phyloP scores from a whole-genome alignment of 2,329 filamentous ascomycete genomes.

The Ophiostoma sp. region DNA sequence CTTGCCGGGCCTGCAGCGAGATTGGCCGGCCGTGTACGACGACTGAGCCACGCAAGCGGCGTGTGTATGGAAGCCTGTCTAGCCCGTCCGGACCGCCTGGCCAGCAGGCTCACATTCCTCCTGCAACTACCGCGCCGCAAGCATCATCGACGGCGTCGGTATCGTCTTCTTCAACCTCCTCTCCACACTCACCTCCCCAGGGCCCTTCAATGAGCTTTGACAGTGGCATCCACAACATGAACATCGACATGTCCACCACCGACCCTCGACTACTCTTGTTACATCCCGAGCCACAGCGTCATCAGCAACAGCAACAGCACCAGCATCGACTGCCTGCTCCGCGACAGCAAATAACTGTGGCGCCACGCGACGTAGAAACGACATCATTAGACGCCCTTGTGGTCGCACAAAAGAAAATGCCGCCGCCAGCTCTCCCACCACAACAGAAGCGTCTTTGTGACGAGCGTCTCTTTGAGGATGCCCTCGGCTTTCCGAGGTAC shows the following conservation, averaged over 20 bases:
- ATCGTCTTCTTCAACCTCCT: background rate
- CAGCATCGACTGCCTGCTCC: background rate
- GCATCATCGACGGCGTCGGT: background rate
- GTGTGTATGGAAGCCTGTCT: slow-evolving; percentile 27
- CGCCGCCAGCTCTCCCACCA: background rate
- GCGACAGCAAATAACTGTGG: background rate
- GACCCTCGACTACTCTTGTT: slow-evolving; percentile 8
- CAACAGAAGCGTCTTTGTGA: slow-evolving; percentile 17
- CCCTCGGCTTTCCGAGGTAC: slow-evolving; percentile 26
- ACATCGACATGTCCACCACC: background rate
- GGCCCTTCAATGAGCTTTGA: background rate
- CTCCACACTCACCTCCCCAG: background rate
- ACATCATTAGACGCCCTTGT: background rate
- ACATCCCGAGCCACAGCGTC: background rate
- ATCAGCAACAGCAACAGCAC: background rate
- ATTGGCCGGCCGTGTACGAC: slow-evolving; percentile 29
- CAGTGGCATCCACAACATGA: background rate
- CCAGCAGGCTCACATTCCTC: background rate
- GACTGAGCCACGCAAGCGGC: slow-evolving; percentile 30
- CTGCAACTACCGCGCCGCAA: background rate
- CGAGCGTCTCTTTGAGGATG: slow-evolving; percentile 28
- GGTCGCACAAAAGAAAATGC: background rate
- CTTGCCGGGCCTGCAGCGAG: slow-evolving; percentile 30
- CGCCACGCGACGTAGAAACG: background rate
- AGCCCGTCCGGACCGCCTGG: background rate